Evolutionary conservation across 345 rosid species (phyloP), one percentile per base, ranked within the genome.

Genomic region (Luvunga scandens): DNA sequence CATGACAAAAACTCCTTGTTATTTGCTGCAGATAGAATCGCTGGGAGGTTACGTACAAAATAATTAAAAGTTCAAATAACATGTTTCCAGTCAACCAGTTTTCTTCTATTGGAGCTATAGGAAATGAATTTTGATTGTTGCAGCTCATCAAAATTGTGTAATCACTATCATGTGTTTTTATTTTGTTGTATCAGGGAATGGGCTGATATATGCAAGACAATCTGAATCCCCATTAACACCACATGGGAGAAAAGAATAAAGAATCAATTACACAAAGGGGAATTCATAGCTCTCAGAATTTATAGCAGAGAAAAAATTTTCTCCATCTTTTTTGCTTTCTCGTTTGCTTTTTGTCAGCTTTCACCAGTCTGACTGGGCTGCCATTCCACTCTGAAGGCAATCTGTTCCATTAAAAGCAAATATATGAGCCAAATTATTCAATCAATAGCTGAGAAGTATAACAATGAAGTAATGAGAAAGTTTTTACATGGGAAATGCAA

Each of bases 331-430:
- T 76, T 31, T 42, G 80, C 80, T 79, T 85, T 60, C 75, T 69
- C 0, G 61, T 25, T 36, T 24, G 68, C 60, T 63, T 72, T 77
- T 64, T 62, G 59, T 85, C 81, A 25, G 85, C 72, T 60, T 78
- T 70, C 69, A 3, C 81, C 90, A 85, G 85, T 77, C 86, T 82
- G 33, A 78, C 87, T 0, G 88, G 90, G 74, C 90, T 87, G 70
- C 87, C 83, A 39, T 39, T 80, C 90, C 90, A 85, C 34, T 87
- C 87, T 1, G 81, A 28, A 62, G 83, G 70, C 71, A 87, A 70
- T 82, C 90, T 87, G 75, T 76, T 57, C 36, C 42, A 19, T 10
- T 42, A 9, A 53, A 77, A 73, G 33, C 42, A 39, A 5, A 68
- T 22, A 6, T 6, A 36, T 72, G 2, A 80, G 25, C 60, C 57